Base-by-base conservation (phyloP, 352 stramenopile species). In the Peronospora destructor region DNA sequence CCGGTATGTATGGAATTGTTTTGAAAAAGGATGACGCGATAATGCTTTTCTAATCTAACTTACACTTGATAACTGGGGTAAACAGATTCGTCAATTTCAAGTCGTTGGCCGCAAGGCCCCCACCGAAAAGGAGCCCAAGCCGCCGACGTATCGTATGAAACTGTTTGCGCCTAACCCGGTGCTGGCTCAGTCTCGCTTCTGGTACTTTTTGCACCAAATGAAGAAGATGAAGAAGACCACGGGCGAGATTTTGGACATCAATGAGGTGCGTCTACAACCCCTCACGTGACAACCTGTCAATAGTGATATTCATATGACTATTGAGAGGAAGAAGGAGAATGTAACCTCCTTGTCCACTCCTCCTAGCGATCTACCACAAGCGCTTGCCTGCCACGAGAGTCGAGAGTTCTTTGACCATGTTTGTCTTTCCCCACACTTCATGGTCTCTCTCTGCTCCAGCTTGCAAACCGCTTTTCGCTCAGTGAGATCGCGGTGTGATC, bases 161-260 rank as follows among this genome's bases (percentile, higher is more conserved):
- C 67, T 95, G 47, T 98, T 98, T 73, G 95, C 94, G 28, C 90
- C 95, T 45, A 98, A 98, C 80, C 63, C 84, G 54, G 95, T 99
- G 53, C 91, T 97, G 52, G 96, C 96, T 61, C 98, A 98, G 85
- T 99, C 95, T 53, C 97, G 97, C 73, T 99, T 99, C 88, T 99
- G 97, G 96, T 99, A 99, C 85, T 99, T 99, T 83, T 94, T 99
- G 69, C 96, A 99, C 77, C 95, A 99, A 85, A 98, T 99, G 85
- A 94, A 96, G 66, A 99, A 99, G 88, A 99, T 99, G 96, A 99
- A 99, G 93, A 99, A 99, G 90, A 99, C 95, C 49, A 99, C 96
- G 44, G 97, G 97, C 72, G 96, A 99, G 78, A 99, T 99, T 73
- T 78, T 99, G 47, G 93, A 98, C 76, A 80, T 98, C 59, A 98